These are phyloP conservation scores for Aspergillus nidulans DNA, from an alignment of 495 filamentous ascomycete genomes.

Conservation along the genomic window DNA sequence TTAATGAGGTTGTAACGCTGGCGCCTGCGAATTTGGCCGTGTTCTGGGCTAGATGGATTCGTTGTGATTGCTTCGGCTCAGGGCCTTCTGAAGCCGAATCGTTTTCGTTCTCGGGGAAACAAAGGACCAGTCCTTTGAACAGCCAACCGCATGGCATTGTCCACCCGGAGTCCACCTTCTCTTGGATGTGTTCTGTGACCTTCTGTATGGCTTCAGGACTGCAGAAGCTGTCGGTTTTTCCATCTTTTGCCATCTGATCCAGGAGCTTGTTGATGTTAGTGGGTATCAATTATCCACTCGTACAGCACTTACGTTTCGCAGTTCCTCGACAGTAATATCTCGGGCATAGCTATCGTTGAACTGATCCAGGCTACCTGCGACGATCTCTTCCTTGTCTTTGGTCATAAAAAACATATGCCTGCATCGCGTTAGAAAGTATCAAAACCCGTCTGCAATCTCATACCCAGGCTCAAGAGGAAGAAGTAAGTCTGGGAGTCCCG, in stretches of 20 bases:
- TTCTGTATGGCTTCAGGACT: slow-evolving; percentile 42
- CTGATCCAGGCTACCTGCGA: slow-evolving; percentile 59
- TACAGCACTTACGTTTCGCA: slow-evolving; percentile 44
- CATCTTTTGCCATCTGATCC: slow-evolving; percentile 37
- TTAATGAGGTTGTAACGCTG: slow-evolving; percentile 16
- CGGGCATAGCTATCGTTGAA: slow-evolving; percentile 82
- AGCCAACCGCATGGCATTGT: slow-evolving; percentile 54
- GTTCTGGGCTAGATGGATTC: slow-evolving; percentile 31
- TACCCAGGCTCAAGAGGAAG: slow-evolving; percentile 68
- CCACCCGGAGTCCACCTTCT: slow-evolving; percentile 37
- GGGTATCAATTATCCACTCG: neutral
- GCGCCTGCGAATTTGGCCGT: slow-evolving; percentile 65
- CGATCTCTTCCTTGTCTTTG: slow-evolving; percentile 37
- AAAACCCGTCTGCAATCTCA: slow-evolving; percentile 14
- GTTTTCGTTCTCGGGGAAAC: slow-evolving; percentile 38
- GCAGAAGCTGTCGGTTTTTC: slow-evolving; percentile 22
- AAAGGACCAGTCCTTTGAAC: slow-evolving; percentile 58
- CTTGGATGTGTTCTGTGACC: slow-evolving; percentile 52
- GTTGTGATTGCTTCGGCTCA: neutral
- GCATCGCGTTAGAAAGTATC: neutral
- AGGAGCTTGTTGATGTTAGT: slow-evolving; percentile 32
- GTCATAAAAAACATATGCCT: slow-evolving; percentile 57
- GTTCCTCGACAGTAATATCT: slow-evolving; percentile 61
- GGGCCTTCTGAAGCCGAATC: neutral
- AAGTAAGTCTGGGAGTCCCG: slow-evolving; percentile 49